Evolutionary conservation across 495 filamentous ascomycete genomes (phyloP).

Genomic region (Entonaema liquescens): DNA sequence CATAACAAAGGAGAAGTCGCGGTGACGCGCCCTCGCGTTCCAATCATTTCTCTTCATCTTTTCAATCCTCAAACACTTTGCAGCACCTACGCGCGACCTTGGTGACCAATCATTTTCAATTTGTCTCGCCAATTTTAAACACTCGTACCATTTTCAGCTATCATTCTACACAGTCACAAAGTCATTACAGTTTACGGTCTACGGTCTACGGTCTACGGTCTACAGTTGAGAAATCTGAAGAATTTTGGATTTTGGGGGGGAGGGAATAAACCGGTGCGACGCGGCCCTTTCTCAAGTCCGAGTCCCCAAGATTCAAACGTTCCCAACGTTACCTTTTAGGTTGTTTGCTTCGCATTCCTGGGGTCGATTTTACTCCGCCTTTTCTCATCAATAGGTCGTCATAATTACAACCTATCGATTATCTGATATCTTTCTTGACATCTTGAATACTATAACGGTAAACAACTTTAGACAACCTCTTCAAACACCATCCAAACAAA

Average conservation of each 20-base stretch:
- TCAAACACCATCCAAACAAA: constrained; percentile 24
- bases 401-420: background rate
- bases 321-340: background rate
- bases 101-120: constrained; percentile 37
- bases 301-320: background rate
- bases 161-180: constrained; percentile 21
- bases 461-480: background rate
- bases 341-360: constrained; percentile 14
- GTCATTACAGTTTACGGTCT: no score
- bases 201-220: no score
- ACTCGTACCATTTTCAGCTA: constrained; percentile 36
- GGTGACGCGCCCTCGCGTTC: constrained; percentile 30
- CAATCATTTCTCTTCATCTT: constrained; percentile 10
- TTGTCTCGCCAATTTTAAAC: constrained; percentile 41
- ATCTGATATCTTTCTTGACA: background rate
- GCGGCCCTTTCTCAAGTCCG: constrained; percentile 8
- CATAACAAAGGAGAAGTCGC: constrained; percentile 36
- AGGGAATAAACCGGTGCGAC: constrained; percentile 18
- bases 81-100: constrained; percentile 21
- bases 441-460: background rate
- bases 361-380: background rate
- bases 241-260: constrained; percentile 2
- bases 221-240: constrained; percentile 13
- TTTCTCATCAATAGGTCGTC: background rate
- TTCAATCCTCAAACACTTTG: constrained; percentile 29